These are phyloP conservation scores for Acanthamoeba lenticulata DNA, from an alignment of 208 protist genomes.

Conservation along the genomic window DNA sequence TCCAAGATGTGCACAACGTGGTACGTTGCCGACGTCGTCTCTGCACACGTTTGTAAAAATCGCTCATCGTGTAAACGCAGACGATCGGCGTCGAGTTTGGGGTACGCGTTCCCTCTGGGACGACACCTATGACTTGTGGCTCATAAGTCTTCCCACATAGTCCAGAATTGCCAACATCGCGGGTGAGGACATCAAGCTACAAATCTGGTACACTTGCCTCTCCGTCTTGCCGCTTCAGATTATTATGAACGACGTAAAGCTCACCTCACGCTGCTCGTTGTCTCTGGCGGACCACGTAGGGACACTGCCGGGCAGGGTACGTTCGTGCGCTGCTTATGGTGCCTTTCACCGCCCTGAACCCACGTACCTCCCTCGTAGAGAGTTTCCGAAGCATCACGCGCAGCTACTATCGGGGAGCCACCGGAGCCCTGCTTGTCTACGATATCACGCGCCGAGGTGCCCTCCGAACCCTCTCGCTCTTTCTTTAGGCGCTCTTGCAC, in stretches of 20 bases:
- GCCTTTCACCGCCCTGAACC: neutral
- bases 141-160: neutral
- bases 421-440: constrained; percentile 98
- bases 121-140: neutral
- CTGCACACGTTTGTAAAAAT: neutral
- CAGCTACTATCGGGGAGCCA: constrained; percentile 98
- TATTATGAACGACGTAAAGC: neutral
- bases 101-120: neutral
- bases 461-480: neutral
- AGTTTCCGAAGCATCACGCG: constrained; percentile 99
- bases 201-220: constrained; percentile 95
- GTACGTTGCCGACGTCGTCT: neutral
- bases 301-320: constrained; percentile 5
- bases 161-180: constrained; percentile 96
- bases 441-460: constrained; percentile 93
- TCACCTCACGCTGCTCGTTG: neutral
- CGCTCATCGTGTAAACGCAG: neutral
- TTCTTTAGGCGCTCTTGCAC: no score
- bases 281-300: no score
- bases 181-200: constrained; percentile 97
- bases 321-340: neutral
- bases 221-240: neutral
- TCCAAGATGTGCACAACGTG: constrained; percentile 98
- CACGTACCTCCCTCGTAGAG: constrained; percentile 89
- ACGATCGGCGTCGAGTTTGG: constrained; percentile 99